Evolutionary conservation across 2,329 filamentous ascomycete genomes (phyloP), one percentile per base, ranked within the genome.

Genomic region (Fusarium verrucosum): DNA sequence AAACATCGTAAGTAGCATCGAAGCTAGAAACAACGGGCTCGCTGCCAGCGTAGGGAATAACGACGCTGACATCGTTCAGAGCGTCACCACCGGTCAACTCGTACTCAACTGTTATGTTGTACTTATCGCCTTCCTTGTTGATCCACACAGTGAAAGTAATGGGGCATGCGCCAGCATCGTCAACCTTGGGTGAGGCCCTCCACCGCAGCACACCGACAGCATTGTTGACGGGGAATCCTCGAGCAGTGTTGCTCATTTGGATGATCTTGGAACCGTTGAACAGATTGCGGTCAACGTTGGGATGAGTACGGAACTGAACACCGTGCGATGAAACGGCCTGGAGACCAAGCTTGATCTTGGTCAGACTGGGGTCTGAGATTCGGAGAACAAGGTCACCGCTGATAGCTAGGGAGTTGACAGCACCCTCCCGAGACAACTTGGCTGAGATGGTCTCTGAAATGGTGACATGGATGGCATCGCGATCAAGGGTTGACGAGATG

Each of bases 61-160:
- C 86, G 49, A 99, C 91, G 33, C 87, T 86, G 42, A 98, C 94
- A 74, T 98, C 93, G 65, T 88, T 90, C 58, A 99, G 82, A 13
- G 86, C 79, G 67, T 94, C 91, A 3, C 87, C 84, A 47, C 93
- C 92, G 1, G 91, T 94, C 58, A 97, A 86, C 77, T 99, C 95
- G 76, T 98, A 99, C 78, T 98, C 95, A 30, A 98, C 87, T 3
- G 94, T 99, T 74, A 99, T 87, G 66, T 91, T 96, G 78, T 90
- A 96, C 72, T 89, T 93, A 74, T 88, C 87, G 42, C 89, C 87
- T 43, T 92, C 90, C 78, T 94, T 93, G 79, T 97, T 97, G 60
- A 96, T 92, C 95, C 95, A 99, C 33, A 97, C 94, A 3, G 93
- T 97, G 77, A 99, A 98, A 33, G 91, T 95, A 73, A 99, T 95